Evolutionary conservation across 345 rosid genomes (phyloP).

Genomic region (Populus davidiana): DNA sequence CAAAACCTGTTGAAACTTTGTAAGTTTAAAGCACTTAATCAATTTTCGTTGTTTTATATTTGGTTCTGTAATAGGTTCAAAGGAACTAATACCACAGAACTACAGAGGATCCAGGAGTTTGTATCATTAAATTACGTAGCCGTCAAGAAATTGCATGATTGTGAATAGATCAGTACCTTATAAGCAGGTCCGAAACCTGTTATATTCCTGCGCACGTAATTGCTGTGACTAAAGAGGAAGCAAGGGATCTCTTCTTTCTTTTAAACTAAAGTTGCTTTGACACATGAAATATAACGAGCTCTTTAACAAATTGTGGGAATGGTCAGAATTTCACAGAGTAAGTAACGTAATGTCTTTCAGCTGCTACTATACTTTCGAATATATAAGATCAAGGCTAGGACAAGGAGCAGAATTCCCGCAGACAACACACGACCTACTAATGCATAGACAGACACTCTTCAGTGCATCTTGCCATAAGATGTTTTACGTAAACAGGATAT

Average conservation of each 20-base stretch:
- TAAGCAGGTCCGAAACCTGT: conserved; percentile 1
- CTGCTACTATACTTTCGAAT: not conserved
- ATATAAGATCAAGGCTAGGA: not conserved
- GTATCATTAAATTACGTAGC: not conserved
- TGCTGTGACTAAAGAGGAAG: not conserved
- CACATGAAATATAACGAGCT: not conserved
- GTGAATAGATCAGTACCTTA: not conserved
- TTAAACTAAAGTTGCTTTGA: not conserved
- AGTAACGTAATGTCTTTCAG: not conserved
- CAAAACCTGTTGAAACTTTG: no score
- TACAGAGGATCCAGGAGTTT: no score
- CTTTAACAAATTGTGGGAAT: not conserved
- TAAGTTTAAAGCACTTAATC: not conserved
- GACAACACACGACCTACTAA: not conserved
- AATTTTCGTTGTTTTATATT: not conserved
- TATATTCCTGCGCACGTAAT: not conserved
- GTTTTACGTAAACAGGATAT: not conserved
- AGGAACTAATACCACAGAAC: no score
- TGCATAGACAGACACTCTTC: not conserved
- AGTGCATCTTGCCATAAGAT: not conserved
- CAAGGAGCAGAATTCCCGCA: not conserved
- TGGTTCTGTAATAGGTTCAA: no score
- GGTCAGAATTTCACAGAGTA: not conserved
- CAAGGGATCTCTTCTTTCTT: not conserved
- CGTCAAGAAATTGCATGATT: not conserved